Base-by-base conservation (phyloP, 2,329 filamentous ascomycete species). In the Cercospora sojina region DNA sequence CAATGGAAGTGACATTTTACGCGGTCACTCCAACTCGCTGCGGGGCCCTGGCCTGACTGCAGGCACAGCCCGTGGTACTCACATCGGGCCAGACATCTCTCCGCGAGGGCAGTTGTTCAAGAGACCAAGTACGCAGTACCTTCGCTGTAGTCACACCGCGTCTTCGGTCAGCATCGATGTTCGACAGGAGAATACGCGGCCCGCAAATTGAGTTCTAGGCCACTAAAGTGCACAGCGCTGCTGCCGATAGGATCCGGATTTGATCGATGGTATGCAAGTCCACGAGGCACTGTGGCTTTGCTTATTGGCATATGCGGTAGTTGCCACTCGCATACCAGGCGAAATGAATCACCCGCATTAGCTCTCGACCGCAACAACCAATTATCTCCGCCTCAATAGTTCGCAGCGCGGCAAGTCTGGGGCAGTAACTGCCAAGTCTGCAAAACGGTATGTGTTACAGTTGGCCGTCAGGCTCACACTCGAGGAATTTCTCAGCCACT, bases 61-160 rank as follows among this genome's bases (percentile, higher is more conserved):
- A 25, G 67, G 69, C 53, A 73, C 73, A 25, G 59, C 75, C 38
- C 73, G 73, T 23, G 69, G 72, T 59, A 66, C 59, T 13, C 49
- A 51, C 20, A 31, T 57, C 27, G 63, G 67, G 25, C n/a, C 57
- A 23, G 58, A 41, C 35, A 31, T 51, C 20, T 62, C 59, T 32
- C 59, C 59, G 13, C 49, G 35, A 35, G 59, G 20, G 25, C 43
- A 62, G 16, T 55, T 27, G 20, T 5, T 32, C 57, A 62, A 55
- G 47, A 49, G 29, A 25, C 25, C 31, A 51, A 25, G 59, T 20
- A 53, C 47, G 10, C 43, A 55, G 29, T 20, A 53, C 29, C 23
- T 32, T 55, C 25, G 29, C 13, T 3, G 25, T 25, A 47, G 61
- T 38, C 29, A 58, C 35, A 20, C 51, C 12, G 29, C 16, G 35